These are phyloP conservation scores for Clohesyomyces aquaticus DNA, from an alignment of 495 filamentous ascomycete species.

Conservation along the genomic window DNA sequence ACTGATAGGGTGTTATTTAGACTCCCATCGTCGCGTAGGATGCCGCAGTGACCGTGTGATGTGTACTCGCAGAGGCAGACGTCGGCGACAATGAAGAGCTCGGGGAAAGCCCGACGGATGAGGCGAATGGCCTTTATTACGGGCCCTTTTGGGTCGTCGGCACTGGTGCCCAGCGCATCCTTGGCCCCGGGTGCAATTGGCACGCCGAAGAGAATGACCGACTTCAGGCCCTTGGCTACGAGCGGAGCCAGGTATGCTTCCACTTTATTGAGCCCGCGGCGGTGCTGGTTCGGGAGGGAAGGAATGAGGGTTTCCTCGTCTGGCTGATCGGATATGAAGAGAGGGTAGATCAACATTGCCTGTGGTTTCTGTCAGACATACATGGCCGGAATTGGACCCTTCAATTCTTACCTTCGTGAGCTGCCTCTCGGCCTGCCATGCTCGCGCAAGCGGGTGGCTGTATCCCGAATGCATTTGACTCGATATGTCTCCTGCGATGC, in stretches of 20 bases:
- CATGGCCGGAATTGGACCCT: not conserved
- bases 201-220: slow-evolving; percentile 95
- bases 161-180: slow-evolving; percentile 88
- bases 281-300: slow-evolving; percentile 84
- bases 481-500: slow-evolving; percentile 88
- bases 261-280: slow-evolving; percentile 83
- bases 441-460: slow-evolving; percentile 82
- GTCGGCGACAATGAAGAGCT: slow-evolving; percentile 86
- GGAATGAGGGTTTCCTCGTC: slow-evolving; percentile 91
- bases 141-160: slow-evolving; percentile 89
- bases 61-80: slow-evolving; percentile 99
- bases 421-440: slow-evolving; percentile 96
- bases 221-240: slow-evolving; percentile 82
- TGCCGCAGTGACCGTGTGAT: slow-evolving; percentile 97
- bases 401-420: slow-evolving; percentile 76
- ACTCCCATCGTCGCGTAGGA: slow-evolving; percentile 85
- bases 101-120: slow-evolving; percentile 78
- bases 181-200: slow-evolving; percentile 78
- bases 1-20: slow-evolving; percentile 92
- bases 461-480: slow-evolving; percentile 96
- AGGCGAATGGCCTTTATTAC: slow-evolving; percentile 85
- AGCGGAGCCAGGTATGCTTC: slow-evolving; percentile 83
- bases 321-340: slow-evolving; percentile 92
- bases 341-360: slow-evolving; percentile 97
- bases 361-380: slow-evolving; percentile 43